Conservation (phyloP, 768 basidiomycete genomes). For the Neoboletus subvelutipes region DNA sequence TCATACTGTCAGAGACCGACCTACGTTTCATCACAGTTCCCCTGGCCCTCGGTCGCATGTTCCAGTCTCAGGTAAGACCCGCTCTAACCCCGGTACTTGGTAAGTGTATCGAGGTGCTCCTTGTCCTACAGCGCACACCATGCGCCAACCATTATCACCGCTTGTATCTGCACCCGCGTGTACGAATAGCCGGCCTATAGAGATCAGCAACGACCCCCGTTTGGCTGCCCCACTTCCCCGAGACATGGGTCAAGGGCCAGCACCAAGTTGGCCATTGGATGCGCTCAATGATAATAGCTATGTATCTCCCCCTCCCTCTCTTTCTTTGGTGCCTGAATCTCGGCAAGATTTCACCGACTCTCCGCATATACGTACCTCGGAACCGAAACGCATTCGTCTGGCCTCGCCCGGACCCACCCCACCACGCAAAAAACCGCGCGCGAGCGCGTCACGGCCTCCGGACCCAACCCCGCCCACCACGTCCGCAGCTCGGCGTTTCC, state of each 20-base stretch:
- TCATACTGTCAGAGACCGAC: too few relatives aligned
- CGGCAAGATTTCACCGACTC: background rate
- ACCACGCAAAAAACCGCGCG: conserved; percentile 1
- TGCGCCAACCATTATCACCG: background rate
- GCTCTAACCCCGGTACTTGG: background rate
- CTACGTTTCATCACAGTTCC: conserved; percentile 5
- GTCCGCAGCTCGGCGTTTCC: background rate
- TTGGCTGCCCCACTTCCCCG: background rate
- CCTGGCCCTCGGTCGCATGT: conserved; percentile 1
- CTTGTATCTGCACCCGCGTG: background rate
- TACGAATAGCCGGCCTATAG: background rate
- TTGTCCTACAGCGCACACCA: conserved; percentile 6
- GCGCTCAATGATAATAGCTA: conserved; percentile 1
- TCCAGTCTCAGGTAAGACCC: conserved; percentile 16
- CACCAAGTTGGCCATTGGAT: conserved; percentile 8
- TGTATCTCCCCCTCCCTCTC: background rate
- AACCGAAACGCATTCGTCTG: conserved; percentile 4
- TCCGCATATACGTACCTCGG: conserved; percentile 9
- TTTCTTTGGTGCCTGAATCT: background rate
- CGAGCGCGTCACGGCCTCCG: background rate
- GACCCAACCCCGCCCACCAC: background rate
- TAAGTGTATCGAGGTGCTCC: conserved; percentile 8
- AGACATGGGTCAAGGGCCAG: background rate
- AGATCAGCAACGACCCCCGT: background rate
- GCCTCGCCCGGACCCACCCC: conserved; percentile 1